Evolutionary conservation across 352 stramenopile species (phyloP).

Genomic region (Phytopythium boreale): DNA sequence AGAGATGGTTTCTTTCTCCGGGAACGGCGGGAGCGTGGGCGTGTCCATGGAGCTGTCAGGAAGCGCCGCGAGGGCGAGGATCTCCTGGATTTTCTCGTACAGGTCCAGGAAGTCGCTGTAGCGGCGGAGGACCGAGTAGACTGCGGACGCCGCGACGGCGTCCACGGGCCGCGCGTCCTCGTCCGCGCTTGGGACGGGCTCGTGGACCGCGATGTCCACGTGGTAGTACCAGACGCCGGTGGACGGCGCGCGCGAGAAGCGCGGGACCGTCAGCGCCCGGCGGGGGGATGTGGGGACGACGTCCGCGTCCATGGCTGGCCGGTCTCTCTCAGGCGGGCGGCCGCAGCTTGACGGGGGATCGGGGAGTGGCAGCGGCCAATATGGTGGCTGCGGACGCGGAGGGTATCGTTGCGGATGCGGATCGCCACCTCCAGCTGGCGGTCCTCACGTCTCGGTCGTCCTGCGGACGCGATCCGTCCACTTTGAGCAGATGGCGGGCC

Average conservation of each 20-base stretch:
- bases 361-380: background rate
- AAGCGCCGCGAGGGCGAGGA: constrained; percentile 11
- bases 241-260: constrained; percentile 37
- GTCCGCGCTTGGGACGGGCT: constrained; percentile 6
- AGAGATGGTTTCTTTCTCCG: constrained; percentile 52
- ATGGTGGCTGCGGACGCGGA: background rate
- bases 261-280: constrained; percentile 40
- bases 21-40: constrained; percentile 30
- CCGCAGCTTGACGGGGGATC: background rate
- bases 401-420: background rate
- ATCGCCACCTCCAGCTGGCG: background rate
- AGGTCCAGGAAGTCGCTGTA: constrained; percentile 68
- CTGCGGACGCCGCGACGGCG: background rate
- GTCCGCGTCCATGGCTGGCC: background rate
- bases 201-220: constrained; percentile 46
- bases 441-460: background rate
- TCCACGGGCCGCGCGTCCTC: background rate
- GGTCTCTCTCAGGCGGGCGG: background rate
- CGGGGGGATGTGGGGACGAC: background rate
- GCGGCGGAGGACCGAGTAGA: constrained; percentile 60
- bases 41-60: background rate
- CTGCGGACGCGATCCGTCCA: background rate
- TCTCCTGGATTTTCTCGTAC: constrained; percentile 36
- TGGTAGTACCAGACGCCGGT: constrained; percentile 71
- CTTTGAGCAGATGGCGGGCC: background rate